Percentiles rank a stretch among this genome's conserved stretches.
These are phyloP conservation scores for Pulveroboletus sp. DNA, from an alignment of 768 basidiomycete species.

Conservation along the genomic window DNA sequence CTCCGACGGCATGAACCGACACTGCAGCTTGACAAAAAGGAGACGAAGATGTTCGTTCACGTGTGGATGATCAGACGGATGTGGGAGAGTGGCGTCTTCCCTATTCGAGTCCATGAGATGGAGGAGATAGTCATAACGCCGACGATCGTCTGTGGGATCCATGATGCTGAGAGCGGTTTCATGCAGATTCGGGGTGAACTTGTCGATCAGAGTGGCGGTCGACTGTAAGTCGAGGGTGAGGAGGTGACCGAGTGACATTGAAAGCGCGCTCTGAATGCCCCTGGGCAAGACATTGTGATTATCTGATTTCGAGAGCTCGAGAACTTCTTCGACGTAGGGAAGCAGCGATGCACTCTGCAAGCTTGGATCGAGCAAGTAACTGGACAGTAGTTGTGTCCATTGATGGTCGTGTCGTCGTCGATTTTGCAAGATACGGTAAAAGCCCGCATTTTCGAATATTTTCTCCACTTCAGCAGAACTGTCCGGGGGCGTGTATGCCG, in stretches of 20 bases:
- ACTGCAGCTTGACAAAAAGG: slow-evolving; percentile 69
- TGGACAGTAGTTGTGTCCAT: slow-evolving; percentile 72
- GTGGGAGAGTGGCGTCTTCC: slow-evolving; percentile 27
- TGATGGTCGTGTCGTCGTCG: slow-evolving; percentile 72
- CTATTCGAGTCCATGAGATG: slow-evolving; percentile 59
- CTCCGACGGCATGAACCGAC: slow-evolving; percentile 58
- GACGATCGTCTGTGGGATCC: slow-evolving; percentile 40
- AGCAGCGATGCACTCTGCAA: slow-evolving; percentile 61
- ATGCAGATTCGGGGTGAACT: slow-evolving; percentile 64
- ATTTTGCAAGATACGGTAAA: slow-evolving; percentile 84
- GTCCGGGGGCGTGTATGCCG: slow-evolving; percentile 84
- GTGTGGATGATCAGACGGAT: slow-evolving; percentile 36
- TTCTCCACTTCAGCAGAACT: slow-evolving; percentile 57
- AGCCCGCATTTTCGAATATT: slow-evolving; percentile 79
- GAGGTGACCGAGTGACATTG: slow-evolving; percentile 60
- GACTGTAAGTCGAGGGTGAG: slow-evolving; percentile 55
- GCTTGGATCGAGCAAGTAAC: slow-evolving; percentile 72
- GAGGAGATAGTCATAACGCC: slow-evolving; percentile 74
- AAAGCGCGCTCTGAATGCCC: slow-evolving; percentile 52
- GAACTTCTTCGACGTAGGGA: slow-evolving; percentile 56
- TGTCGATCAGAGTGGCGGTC: slow-evolving; percentile 73
- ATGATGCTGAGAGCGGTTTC: slow-evolving; percentile 53
- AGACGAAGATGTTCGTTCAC: slow-evolving; percentile 50
- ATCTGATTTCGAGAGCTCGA: slow-evolving; percentile 42
- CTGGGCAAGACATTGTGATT: slow-evolving; percentile 51